phyloP scores from a whole-genome alignment of 2,329 filamentous ascomycete genomes.

The Thielaviopsis euricoi region DNA sequence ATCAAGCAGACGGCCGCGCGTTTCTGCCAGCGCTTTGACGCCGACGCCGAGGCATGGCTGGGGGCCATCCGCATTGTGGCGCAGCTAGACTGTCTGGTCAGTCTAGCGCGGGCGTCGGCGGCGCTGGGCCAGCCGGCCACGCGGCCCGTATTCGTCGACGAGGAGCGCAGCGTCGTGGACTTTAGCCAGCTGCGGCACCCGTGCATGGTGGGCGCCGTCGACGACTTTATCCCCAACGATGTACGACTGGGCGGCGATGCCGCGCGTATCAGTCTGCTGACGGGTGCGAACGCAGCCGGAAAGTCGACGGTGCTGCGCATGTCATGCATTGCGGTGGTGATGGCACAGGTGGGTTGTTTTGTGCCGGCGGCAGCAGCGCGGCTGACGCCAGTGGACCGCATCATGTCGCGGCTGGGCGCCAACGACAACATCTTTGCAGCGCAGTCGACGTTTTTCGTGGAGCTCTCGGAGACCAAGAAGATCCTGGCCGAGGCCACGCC shows the following conservation, averaged over 20 bases:
- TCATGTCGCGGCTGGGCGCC: conserved; percentile 94
- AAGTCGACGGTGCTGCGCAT: conserved; percentile 94
- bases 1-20: conserved; percentile 69
- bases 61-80: conserved; percentile 78
- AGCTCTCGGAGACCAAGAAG: conserved; percentile 94
- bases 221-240: conserved; percentile 94
- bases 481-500: conserved; percentile 89
- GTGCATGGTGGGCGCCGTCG: conserved; percentile 77
- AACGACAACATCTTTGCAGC: conserved; percentile 99
- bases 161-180: conserved; percentile 72
- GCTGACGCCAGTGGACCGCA: conserved; percentile 83
- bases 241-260: conserved; percentile 66
- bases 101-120: conserved; percentile 73
- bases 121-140: conserved; percentile 76
- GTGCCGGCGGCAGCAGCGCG: conserved; percentile 69
- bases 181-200: conserved; percentile 88
- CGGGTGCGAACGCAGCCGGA: conserved; percentile 89
- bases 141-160: conserved; percentile 72
- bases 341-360: conserved; percentile 91
- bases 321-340: conserved; percentile 93
- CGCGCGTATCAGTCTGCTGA: conserved; percentile 78
- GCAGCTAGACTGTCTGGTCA: conserved; percentile 88
- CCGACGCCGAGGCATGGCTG: conserved; percentile 72
- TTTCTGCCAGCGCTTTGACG: conserved; percentile 78
- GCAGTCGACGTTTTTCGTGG: conserved; percentile 96